Base-by-base conservation (phyloP, 129 eudicot genomes). In the Tanacetum coccineum region DNA sequence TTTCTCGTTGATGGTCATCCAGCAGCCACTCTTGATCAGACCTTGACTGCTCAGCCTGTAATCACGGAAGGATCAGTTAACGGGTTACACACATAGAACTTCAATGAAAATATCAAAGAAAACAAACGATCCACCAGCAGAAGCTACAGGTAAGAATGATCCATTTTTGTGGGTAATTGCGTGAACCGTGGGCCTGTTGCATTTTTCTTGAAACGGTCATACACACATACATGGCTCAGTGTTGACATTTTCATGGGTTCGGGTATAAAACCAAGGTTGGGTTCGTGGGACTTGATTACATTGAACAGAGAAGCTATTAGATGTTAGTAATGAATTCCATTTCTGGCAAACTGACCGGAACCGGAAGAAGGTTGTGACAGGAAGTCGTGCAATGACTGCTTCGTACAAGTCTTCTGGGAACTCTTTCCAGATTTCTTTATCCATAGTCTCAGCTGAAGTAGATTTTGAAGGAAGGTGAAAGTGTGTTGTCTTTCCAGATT, bases 11-110 rank as follows among this genome's bases (percentile, higher is more conserved):
- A 83, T 39, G 3, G 65, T 79, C 99, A 93, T 93, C 55, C 96
- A 96, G 19, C 92, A 10, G 95, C 99, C 25, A 89, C 89, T 19
- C 95, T 89, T 45, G 96, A 89, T 96, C 99, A 93, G 50, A 93
- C 92, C 74, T 84, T 82, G 49, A 89, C 85, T 2, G 95, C 86
- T 65, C 95, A 5, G 85, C 82, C 56, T 93, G 95, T 73, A 93
- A 73, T 89, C 96, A 62, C 74, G 85, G 75, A 85, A 93, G 32
- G 89, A 80, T 48, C 75, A 12, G 98, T 92, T 8, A 91, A 76
- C 32, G 97, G 97, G 81, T 91, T 91, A 72, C 92, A 86, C 4
- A 93, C 81, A 13, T 88, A 88, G 81, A 93, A 93, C 94, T 82
- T 62, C 83, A 67, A 28, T 88, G 86, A 13, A 95, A 15, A 88